Evolutionary conservation across 2,329 filamentous ascomycete genomes (phyloP), one percentile per base, ranked within the genome.

Genomic region (Cordyceps fumosorosea): DNA sequence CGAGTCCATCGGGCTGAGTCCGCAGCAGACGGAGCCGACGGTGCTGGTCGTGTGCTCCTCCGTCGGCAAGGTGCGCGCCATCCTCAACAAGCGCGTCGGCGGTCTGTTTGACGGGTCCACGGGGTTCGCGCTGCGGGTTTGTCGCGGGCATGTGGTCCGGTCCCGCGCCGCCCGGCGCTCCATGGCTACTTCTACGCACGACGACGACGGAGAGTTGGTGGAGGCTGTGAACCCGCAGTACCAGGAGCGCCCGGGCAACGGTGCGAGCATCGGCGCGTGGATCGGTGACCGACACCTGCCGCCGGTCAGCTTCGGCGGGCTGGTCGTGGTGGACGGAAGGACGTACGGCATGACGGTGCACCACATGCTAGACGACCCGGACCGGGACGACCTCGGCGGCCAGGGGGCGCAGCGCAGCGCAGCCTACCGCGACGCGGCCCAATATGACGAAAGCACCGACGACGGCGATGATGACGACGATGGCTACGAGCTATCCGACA

Each of bases 321-420:
- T 96, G 4, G 86, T 98, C 47, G 78, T 95, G 37, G 86, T 98
- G 1, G 92, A 98, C 70, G 86, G 89, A 61, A 87, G 89, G 72
- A 85, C 90, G 0, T 95, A 92, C 69, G 93, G 93, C 14, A 95
- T 98, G 90, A 97, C 91, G 24, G 93, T 98, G 0, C 93, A 98
- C 70, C 93, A 98, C 73, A 93, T 98, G 86, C 84, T 98, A 2
- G 93, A 97, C 78, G 84, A 87, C 62, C 84, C 84, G 1, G 83
- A 84, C 3, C 74, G 75, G 40, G 40, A 80, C 11, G 76, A 80
- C 11, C 76, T 76, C 42, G 68, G 66, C 1, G 66, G 67, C 11
- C 64, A 62, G 26, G 66, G 73, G 48, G 66, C 67, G 3, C 53
- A 67, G 56, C 73, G 70, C 51, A 81, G 72, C 75, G 81, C 71